phyloP scores from a whole-genome alignment of 768 basidiomycete genomes.

The Agrocybe praecox region DNA sequence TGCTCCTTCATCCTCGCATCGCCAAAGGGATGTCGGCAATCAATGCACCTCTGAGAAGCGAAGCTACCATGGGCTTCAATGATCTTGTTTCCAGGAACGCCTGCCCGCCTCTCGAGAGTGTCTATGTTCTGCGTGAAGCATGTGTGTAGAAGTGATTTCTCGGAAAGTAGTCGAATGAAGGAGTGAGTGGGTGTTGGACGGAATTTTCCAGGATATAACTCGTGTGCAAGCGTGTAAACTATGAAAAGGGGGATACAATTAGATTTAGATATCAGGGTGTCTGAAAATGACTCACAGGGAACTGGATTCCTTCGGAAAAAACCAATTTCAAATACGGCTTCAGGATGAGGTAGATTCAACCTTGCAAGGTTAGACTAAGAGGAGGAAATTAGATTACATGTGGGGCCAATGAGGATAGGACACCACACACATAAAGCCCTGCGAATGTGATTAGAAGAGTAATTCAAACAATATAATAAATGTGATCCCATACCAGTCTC shows the following conservation, averaged over 20 bases:
- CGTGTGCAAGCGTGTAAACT: conserved; percentile 93
- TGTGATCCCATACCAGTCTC: conserved; percentile 62
- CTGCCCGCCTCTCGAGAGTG: conserved; percentile 85
- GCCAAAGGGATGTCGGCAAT: conserved; percentile 63
- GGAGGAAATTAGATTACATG: neutral
- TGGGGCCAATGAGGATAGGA: neutral
- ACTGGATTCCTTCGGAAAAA: conserved; percentile 82
- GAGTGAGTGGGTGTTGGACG: conserved; percentile 90
- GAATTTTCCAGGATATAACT: conserved; percentile 89
- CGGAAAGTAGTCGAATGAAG: conserved; percentile 81
- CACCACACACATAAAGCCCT: conserved; percentile 55
- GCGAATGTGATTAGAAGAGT: neutral
- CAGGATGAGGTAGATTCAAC: conserved; percentile 85
- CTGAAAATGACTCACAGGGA: conserved; percentile 57
- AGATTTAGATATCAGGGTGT: neutral
- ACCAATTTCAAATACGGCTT: conserved; percentile 92
- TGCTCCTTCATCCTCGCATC: conserved; percentile 68
- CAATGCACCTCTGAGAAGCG: conserved; percentile 81
- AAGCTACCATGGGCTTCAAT: conserved; percentile 98
- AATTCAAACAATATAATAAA: neutral
- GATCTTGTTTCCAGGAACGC: conserved; percentile 71
- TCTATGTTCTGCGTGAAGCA: conserved; percentile 95
- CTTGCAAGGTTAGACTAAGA: conserved; percentile 75
- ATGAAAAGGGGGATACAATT: neutral
- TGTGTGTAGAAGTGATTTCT: conserved; percentile 66